phyloP scores from a whole-genome alignment of 441 rosid species.

The Isatis lusitanica region DNA sequence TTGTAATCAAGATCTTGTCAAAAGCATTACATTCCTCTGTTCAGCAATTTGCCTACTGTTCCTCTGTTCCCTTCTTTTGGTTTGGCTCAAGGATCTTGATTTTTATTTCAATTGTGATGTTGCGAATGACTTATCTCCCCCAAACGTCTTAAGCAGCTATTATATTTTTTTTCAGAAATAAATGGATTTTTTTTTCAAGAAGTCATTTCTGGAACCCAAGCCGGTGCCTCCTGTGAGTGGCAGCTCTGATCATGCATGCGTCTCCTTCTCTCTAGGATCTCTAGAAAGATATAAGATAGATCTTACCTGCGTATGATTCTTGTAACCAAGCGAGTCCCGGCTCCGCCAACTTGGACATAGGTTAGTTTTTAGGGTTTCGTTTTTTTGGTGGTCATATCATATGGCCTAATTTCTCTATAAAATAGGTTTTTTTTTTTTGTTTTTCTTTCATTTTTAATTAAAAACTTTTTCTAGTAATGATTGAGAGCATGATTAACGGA shows the following conservation, averaged over 20 bases:
- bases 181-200: conserved; percentile 32
- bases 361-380: too few species aligned
- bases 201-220: neutral
- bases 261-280: conserved; percentile 48
- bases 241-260: conserved; percentile 14
- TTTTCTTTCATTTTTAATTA: too few species aligned
- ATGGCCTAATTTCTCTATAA: too few species aligned
- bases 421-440: too few species aligned
- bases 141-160: neutral
- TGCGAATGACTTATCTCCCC: neutral
- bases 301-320: too few species aligned
- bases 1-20: conserved; percentile 14
- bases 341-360: too few species aligned
- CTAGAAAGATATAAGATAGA: too few species aligned
- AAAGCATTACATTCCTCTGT: neutral
- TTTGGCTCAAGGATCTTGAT: conserved; percentile 8
- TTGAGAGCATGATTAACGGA: too few species aligned
- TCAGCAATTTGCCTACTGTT: neutral
- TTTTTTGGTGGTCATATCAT: too few species aligned
- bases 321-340: too few species aligned
- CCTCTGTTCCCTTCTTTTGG: neutral
- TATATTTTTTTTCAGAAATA: neutral
- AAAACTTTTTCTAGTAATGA: too few species aligned
- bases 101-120: neutral
- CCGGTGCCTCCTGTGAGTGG: neutral